Evolutionary conservation across 305 asterid species (phyloP).

Genomic region (Fraxinus baroniana): DNA sequence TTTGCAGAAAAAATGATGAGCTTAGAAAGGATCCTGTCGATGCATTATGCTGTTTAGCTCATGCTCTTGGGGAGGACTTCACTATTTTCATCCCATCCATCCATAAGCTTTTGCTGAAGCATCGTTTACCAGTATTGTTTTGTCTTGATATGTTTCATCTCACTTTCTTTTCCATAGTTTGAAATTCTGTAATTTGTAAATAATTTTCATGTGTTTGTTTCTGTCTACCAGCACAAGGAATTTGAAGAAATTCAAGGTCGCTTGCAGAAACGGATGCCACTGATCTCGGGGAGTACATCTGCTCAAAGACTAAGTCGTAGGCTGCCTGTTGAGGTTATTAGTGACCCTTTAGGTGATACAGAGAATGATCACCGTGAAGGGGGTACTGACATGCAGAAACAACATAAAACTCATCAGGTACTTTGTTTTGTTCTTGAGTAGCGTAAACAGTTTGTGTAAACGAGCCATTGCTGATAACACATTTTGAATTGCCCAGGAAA

Average conservation of each 20-base stretch:
- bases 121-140: slow-evolving; percentile 65
- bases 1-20: slow-evolving; percentile 83
- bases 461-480: neutral
- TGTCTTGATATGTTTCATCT: neutral
- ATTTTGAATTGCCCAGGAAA: neutral
- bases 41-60: slow-evolving; percentile 94
- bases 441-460: neutral
- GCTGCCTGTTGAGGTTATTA: slow-evolving; percentile 75
- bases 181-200: neutral
- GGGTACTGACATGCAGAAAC: slow-evolving; percentile 64
- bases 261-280: slow-evolving; percentile 64
- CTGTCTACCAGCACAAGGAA: slow-evolving; percentile 72
- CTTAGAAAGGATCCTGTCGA: slow-evolving; percentile 90
- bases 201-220: neutral
- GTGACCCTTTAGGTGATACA: slow-evolving; percentile 88
- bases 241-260: slow-evolving; percentile 87
- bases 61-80: slow-evolving; percentile 97
- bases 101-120: slow-evolving; percentile 81
- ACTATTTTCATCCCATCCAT: slow-evolving; percentile 87
- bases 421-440: slow-evolving; percentile 9
- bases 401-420: slow-evolving; percentile 70
- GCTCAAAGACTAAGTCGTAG: slow-evolving; percentile 64
- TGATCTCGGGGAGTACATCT: slow-evolving; percentile 60
- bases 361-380: slow-evolving; percentile 65
- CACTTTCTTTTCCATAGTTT: slow-evolving; percentile 11